phyloP scores from a whole-genome alignment of 805 yeast genomes.

The Blastobotrys chiropterorum region DNA sequence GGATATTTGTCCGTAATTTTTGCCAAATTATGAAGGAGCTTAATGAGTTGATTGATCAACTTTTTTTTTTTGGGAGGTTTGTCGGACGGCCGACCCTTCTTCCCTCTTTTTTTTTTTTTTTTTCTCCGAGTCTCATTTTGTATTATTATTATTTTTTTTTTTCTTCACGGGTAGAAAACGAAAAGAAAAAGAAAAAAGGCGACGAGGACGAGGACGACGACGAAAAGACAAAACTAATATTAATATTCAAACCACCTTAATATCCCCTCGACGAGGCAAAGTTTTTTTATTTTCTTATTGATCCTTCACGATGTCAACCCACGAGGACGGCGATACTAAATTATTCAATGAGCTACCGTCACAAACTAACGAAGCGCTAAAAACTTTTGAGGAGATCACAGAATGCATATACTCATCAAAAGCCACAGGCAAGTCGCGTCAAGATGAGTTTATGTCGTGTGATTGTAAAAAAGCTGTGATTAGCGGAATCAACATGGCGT shows the following conservation, averaged over 20 bases:
- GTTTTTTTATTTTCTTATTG: not conserved
- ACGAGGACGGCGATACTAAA: not conserved
- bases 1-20: slow-evolving; percentile 65
- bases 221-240: not conserved
- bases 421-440: slow-evolving; percentile 61
- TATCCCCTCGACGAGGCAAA: not conserved
- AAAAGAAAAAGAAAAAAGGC: not conserved
- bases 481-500: slow-evolving; percentile 50
- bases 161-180: not conserved
- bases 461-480: slow-evolving; percentile 61
- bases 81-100: not conserved
- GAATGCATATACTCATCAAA: slow-evolving; percentile 60
- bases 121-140: no score
- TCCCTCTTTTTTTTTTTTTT: not conserved
- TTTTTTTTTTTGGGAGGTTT: not conserved
- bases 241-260: no score
- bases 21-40: not conserved
- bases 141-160: not conserved
- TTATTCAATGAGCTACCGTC: slow-evolving; percentile 33
- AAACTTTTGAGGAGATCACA: slow-evolving; percentile 48
- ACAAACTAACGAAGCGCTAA: slow-evolving; percentile 63
- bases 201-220: not conserved
- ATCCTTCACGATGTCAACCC: not conserved
- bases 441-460: slow-evolving; percentile 83
- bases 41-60: not conserved